phyloP scores from a whole-genome alignment of 208 protist genomes.

The Kentomonas sorsogonicus region DNA sequence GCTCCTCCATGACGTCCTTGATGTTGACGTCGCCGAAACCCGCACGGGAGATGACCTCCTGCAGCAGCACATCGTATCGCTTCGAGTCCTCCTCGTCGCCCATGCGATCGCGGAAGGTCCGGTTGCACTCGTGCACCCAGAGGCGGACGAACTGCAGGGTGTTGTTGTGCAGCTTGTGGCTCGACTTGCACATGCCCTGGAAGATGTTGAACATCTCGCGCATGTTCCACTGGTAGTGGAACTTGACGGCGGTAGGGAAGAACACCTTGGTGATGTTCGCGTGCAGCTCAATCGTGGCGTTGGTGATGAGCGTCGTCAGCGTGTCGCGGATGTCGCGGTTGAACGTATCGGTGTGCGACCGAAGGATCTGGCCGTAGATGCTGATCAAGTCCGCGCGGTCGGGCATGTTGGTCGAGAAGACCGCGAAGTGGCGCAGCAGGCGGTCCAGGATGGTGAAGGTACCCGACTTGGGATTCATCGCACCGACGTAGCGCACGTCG shows the following conservation, averaged over 20 bases:
- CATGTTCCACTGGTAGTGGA: slow-evolving; percentile 99
- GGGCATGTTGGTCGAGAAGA: slow-evolving; percentile 96
- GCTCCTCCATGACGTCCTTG: slow-evolving; percentile 84
- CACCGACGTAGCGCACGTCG: slow-evolving; percentile 93
- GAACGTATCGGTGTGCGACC: slow-evolving; percentile 87
- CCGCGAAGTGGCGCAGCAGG: slow-evolving; percentile 95
- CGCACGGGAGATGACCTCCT: slow-evolving; percentile 78
- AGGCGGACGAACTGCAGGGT: slow-evolving; percentile 86
- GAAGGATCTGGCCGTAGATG: slow-evolving; percentile 95
- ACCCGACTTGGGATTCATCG: slow-evolving; percentile 98
- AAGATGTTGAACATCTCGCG: slow-evolving; percentile 97
- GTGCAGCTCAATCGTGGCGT: slow-evolving; percentile 92
- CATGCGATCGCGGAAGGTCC: slow-evolving; percentile 97
- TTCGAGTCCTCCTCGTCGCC: slow-evolving; percentile 85
- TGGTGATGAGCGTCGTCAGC: slow-evolving; percentile 83
- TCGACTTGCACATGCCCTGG: slow-evolving; percentile 90
- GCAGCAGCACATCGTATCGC: slow-evolving; percentile 85
- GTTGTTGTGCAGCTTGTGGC: slow-evolving; percentile 81
- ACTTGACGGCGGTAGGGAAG: slow-evolving; percentile 98
- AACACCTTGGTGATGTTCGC: slow-evolving; percentile 89
- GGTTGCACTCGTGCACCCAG: slow-evolving; percentile 95
- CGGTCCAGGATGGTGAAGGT: slow-evolving; percentile 96
- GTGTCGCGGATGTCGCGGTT: slow-evolving; percentile 82
- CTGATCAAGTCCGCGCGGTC: slow-evolving; percentile 81
- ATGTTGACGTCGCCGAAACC: slow-evolving; percentile 79